These are phyloP conservation scores for Verticillium dahliae DNA, from an alignment of 2,329 filamentous ascomycete genomes.

Conservation along the genomic window DNA sequence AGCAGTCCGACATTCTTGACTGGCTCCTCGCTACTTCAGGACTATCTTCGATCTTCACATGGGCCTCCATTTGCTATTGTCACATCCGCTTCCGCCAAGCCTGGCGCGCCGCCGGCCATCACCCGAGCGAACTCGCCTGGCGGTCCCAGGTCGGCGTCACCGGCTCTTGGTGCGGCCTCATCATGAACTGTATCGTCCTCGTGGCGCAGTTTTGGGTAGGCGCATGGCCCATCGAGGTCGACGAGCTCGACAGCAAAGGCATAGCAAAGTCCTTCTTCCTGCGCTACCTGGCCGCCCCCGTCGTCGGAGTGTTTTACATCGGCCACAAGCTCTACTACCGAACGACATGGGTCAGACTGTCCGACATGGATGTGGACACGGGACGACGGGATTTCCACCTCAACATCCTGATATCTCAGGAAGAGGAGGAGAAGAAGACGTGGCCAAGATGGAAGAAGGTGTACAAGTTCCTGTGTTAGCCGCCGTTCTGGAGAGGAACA, in stretches of 20 bases:
- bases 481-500: neutral
- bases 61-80: slow-evolving; percentile 78
- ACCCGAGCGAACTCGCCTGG: slow-evolving; percentile 75
- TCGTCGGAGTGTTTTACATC: slow-evolving; percentile 62
- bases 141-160: slow-evolving; percentile 68
- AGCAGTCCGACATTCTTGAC: slow-evolving; percentile 57
- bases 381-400: slow-evolving; percentile 82
- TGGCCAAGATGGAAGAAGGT: slow-evolving; percentile 74
- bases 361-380: slow-evolving; percentile 81
- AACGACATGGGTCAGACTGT: slow-evolving; percentile 58
- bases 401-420: slow-evolving; percentile 69
- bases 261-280: slow-evolving; percentile 66
- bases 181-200: slow-evolving; percentile 70
- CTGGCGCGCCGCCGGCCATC: slow-evolving; percentile 65
- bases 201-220: slow-evolving; percentile 85
- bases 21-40: slow-evolving; percentile 74
- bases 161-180: slow-evolving; percentile 75
- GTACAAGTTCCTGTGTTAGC: slow-evolving; percentile 67
- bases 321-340: slow-evolving; percentile 69
- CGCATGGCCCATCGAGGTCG: slow-evolving; percentile 64
- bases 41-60: slow-evolving; percentile 68
- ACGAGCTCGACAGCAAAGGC: slow-evolving; percentile 30
- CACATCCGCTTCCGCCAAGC: slow-evolving; percentile 86
- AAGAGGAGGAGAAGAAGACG: slow-evolving; percentile 62
- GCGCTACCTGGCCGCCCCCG: slow-evolving; percentile 63